phyloP scores from a whole-genome alignment of 768 basidiomycete species.

The Boletus coccyginus region DNA sequence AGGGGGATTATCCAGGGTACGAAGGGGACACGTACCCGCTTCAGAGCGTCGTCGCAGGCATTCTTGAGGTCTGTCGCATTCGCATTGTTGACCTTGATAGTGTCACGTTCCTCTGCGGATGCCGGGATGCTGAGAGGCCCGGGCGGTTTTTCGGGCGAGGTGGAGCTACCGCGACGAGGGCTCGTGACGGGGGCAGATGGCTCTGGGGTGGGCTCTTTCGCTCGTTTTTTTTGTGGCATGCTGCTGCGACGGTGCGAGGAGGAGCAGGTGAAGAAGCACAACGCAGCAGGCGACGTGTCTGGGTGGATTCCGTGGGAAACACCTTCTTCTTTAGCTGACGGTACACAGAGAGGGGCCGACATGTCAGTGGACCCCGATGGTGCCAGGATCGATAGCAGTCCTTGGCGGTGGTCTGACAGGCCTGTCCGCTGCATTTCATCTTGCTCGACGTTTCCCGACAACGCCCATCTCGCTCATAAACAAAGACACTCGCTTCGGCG shows the following conservation, averaged over 20 bases:
- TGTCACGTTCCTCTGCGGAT: conserved; percentile 45
- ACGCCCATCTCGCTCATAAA: conserved; percentile 69
- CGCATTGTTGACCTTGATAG: conserved; percentile 59
- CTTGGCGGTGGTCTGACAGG: conserved; percentile 83
- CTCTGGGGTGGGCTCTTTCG: conserved; percentile 10
- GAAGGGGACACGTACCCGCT: conserved; percentile 57
- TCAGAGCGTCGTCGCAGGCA: conserved; percentile 84
- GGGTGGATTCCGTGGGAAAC: conserved; percentile 14
- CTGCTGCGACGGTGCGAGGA: not conserved
- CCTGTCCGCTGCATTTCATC: conserved; percentile 76
- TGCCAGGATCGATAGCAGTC: conserved; percentile 50
- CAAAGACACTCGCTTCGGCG: conserved; percentile 61
- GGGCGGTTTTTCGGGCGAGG: conserved; percentile 40
- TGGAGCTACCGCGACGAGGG: conserved; percentile 27
- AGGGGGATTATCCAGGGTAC: not conserved
- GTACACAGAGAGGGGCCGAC: too few species aligned
- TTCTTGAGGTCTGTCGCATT: conserved; percentile 62
- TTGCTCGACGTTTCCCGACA: conserved; percentile 61
- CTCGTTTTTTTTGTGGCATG: conserved; percentile 23
- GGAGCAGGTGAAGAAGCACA: not conserved
- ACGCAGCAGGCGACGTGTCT: conserved; percentile 21
- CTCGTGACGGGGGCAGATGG: conserved; percentile 9
- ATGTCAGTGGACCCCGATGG: too few species aligned
- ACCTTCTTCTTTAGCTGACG: not conserved
- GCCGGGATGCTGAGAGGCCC: conserved; percentile 53